Evolutionary conservation across 169 alveolate species (phyloP).

Genomic region (Pseudocohnilembus persalinus): DNA sequence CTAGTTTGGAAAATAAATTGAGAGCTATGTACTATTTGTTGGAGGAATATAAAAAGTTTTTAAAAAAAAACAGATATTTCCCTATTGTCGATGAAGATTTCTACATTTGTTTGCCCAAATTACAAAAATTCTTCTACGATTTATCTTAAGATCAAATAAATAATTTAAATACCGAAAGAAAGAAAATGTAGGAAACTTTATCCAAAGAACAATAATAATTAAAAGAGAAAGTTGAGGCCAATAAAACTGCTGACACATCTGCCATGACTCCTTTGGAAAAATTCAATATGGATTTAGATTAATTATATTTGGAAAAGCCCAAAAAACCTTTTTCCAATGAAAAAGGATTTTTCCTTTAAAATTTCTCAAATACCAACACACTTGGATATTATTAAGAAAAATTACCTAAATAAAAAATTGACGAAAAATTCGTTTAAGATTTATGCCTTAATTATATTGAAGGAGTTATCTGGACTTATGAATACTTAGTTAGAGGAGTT

Average conservation of each 20-base stretch:
- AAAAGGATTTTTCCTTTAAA: neutral
- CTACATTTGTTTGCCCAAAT: neutral
- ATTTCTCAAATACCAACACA: neutral
- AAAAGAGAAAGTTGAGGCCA: neutral
- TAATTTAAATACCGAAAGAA: neutral
- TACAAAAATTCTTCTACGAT: neutral
- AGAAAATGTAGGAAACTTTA: neutral
- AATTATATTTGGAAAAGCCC: neutral
- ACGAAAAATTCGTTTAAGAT: neutral
- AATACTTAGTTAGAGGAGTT: neutral
- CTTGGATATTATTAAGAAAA: no score
- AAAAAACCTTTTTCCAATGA: neutral
- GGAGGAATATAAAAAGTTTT: neutral
- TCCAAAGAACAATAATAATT: neutral
- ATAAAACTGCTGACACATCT: neutral
- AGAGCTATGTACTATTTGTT: neutral
- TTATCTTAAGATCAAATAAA: neutral
- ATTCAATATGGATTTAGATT: neutral
- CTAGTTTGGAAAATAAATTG: neutral
- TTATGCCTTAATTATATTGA: neutral
- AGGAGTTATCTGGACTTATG: neutral
- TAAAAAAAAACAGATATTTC: no score
- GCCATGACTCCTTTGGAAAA: neutral
- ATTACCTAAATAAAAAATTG: neutral
- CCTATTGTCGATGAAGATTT: neutral